phyloP scores from a whole-genome alignment of 805 yeast species.

The Zygotorulaspora chibaensis region DNA sequence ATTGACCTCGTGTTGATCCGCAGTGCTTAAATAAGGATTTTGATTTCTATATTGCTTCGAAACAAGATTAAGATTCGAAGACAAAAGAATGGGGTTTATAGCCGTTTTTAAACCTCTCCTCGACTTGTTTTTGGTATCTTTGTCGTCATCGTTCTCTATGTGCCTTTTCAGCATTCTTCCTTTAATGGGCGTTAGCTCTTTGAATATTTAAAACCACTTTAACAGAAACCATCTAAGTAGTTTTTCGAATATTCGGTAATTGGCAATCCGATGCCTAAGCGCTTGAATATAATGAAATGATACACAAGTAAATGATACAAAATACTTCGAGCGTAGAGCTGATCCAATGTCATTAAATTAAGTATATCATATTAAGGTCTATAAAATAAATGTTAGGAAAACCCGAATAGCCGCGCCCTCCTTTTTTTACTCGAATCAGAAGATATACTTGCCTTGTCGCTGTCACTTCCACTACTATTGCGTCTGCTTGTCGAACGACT shows the following conservation, averaged over 20 bases:
- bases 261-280: neutral
- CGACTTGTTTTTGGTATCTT: neutral
- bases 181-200: too few species aligned
- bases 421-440: slow-evolving; percentile 11
- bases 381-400: slow-evolving; percentile 1
- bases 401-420: slow-evolving; percentile 16
- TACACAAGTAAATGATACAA: neutral
- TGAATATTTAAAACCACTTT: too few species aligned
- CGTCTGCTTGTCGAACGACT: slow-evolving; percentile 22
- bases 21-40: slow-evolving; percentile 31
- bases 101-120: slow-evolving; percentile 28
- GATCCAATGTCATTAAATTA: too few species aligned
- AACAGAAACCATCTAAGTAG: neutral
- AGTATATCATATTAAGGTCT: neutral
- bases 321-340: neutral
- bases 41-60: slow-evolving; percentile 19
- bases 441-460: slow-evolving; percentile 6
- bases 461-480: slow-evolving; percentile 18
- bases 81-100: slow-evolving; percentile 29
- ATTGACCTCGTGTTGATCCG: slow-evolving; percentile 2
- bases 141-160: neutral
- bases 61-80: slow-evolving; percentile 30
- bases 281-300: neutral
- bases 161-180: too few species aligned
- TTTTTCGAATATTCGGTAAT: neutral